Conservation (phyloP, 305 asterid species). For the Andrographis paniculata region DNA sequence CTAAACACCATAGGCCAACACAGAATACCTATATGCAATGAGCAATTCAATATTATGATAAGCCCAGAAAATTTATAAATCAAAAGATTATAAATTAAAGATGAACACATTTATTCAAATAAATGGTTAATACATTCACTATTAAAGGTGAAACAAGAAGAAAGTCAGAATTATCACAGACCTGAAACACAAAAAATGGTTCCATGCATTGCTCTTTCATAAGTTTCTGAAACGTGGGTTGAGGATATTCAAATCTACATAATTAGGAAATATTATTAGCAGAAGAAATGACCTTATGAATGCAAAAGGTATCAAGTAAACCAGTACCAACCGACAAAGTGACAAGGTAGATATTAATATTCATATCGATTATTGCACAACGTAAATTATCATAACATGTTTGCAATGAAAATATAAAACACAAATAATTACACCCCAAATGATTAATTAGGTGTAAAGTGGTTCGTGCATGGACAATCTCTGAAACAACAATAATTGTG, state of each 20-base stretch:
- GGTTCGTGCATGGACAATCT: no score
- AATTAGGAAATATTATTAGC: conserved; percentile 23
- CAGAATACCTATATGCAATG: conserved; percentile 72
- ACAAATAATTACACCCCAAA: not conserved
- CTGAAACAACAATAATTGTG: no score
- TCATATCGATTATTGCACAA: conserved; percentile 7
- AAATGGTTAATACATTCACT: not conserved
- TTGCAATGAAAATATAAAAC: not conserved
- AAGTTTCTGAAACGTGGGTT: conserved; percentile 88
- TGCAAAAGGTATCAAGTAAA: conserved; percentile 11
- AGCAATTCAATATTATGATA: conserved; percentile 19
- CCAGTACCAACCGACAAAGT: conserved; percentile 10
- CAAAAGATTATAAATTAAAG: conserved; percentile 6
- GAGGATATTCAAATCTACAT: conserved; percentile 92
- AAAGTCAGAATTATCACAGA: conserved; percentile 24
- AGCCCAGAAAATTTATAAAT: not conserved
- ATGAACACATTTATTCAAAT: conserved; percentile 6
- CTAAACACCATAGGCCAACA: conserved; percentile 97
- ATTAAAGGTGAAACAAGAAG: not conserved
- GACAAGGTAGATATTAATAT: not conserved
- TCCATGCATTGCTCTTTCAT: conserved; percentile 94
- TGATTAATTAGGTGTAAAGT: no score
- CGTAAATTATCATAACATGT: conserved; percentile 1
- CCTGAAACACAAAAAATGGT: conserved; percentile 98
- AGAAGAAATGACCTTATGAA: conserved; percentile 11